Percentiles rank a stretch among this genome's conserved stretches.
Evolutionary conservation across 2,329 filamentous ascomycete genomes (phyloP).

Genomic region (Magnaporthiopsis incrustans): DNA sequence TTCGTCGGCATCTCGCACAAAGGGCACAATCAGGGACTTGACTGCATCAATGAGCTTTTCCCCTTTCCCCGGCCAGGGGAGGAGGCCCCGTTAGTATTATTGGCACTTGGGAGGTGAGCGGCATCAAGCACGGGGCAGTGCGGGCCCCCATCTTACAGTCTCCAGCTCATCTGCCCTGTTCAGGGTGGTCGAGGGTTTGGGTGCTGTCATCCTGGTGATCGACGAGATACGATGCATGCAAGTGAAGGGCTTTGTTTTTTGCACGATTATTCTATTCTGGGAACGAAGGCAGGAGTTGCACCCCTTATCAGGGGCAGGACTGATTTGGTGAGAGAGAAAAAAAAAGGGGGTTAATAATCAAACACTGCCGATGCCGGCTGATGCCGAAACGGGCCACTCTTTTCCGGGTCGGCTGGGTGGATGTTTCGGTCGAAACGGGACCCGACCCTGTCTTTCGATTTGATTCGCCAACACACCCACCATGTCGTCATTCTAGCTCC

Average conservation of each 20-base stretch:
- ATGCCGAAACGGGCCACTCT: background rate
- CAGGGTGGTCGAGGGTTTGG: conserved; percentile 2
- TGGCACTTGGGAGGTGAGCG: no score
- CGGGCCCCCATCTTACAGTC: conserved; percentile 17
- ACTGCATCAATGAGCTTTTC: conserved; percentile 59
- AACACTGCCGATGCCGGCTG: background rate
- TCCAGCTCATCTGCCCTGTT: conserved; percentile 22
- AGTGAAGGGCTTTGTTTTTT: no score
- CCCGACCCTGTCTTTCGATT: background rate
- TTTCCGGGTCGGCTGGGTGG: background rate
- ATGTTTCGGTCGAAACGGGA: no score
- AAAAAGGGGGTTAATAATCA: background rate
- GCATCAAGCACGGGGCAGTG: no score
- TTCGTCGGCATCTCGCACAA: conserved; percentile 62
- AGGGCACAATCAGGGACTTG: conserved; percentile 60
- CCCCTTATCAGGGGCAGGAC: no score
- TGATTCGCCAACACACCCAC: no score
- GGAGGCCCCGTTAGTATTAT: background rate
- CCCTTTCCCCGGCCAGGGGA: background rate
- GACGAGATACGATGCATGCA: no score
- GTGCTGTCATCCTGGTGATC: background rate
- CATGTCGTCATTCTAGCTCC: background rate
- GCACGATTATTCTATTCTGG: background rate
- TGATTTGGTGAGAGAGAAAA: background rate
- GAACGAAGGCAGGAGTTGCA: no score